phyloP scores from a whole-genome alignment of 495 filamentous ascomycete genomes.

The Echria macrotheca region DNA sequence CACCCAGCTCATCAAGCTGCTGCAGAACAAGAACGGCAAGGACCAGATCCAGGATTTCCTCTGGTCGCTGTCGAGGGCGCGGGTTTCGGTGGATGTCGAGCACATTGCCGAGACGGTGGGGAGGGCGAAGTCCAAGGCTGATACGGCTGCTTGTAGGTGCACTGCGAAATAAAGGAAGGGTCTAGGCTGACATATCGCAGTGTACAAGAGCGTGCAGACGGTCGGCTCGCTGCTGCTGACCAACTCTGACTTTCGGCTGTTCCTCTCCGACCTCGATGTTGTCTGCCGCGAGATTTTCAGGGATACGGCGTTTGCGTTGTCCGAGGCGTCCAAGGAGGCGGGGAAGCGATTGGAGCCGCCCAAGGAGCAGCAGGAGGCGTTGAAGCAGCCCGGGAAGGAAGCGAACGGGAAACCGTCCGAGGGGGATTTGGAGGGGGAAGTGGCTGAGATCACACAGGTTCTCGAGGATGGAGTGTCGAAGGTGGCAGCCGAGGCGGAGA shows the following conservation, averaged over 20 bases:
- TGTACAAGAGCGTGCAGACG: conserved; percentile 76
- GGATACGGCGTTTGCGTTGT: conserved; percentile 75
- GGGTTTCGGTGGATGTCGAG: conserved; percentile 61
- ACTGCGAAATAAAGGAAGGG: not conserved
- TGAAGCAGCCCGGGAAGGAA: conserved; percentile 55
- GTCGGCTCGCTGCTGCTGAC: conserved; percentile 78
- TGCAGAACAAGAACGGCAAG: conserved; percentile 73
- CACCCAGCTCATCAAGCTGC: conserved; percentile 65
- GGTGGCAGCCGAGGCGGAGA: conserved; percentile 59
- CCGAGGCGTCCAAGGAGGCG: conserved; percentile 64
- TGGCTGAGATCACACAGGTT: conserved; percentile 55
- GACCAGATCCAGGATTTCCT: conserved; percentile 89
- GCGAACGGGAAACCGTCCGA: conserved; percentile 45
- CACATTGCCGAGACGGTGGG: conserved; percentile 58
- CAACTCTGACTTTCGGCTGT: conserved; percentile 84
- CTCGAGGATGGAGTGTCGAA: conserved; percentile 58
- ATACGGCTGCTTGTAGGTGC: conserved; percentile 65
- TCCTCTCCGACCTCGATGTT: conserved; percentile 74
- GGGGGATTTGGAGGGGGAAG: conserved; percentile 58
- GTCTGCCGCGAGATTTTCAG: conserved; percentile 80
- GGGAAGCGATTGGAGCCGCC: conserved; percentile 67
- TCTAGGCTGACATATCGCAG: conserved; percentile 34
- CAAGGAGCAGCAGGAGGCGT: conserved; percentile 48
- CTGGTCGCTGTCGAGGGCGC: conserved; percentile 74
- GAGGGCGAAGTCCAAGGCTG: conserved; percentile 64